A percentile compares a stretch with the other conserved stretches of the same genome.
These are phyloP conservation scores for Hericium rajendrae DNA, from an alignment of 768 basidiomycete species.

Conservation along the genomic window DNA sequence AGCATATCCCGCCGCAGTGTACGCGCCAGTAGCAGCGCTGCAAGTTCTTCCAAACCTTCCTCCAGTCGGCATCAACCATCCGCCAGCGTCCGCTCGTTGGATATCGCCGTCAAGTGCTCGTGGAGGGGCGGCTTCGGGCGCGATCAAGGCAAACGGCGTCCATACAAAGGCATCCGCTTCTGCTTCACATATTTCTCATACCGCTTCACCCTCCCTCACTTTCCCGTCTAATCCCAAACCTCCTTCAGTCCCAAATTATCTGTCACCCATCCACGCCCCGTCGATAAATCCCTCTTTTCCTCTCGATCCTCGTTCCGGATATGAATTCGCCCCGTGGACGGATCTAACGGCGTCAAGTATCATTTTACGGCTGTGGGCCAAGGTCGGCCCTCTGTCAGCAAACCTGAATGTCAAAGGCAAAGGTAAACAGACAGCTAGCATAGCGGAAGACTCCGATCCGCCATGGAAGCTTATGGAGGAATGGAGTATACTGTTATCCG, in stretches of 20 bases:
- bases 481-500: constrained; percentile 54
- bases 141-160: background rate
- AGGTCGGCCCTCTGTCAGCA: constrained; percentile 2
- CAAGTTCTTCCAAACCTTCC: background rate
- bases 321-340: constrained; percentile 45
- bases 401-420: constrained; percentile 6
- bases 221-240: constrained; percentile 3
- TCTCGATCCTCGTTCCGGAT: constrained; percentile 40
- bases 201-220: background rate
- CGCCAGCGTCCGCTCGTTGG: background rate
- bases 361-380: constrained; percentile 53
- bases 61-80: background rate
- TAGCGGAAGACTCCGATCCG: constrained; percentile 14
- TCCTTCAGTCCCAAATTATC: constrained; percentile 45
- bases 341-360: constrained; percentile 44
- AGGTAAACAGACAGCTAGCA: constrained; percentile 9
- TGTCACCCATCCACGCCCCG: constrained; percentile 71
- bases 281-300: constrained; percentile 77
- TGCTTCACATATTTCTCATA: background rate
- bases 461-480: constrained; percentile 59
- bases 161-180: background rate
- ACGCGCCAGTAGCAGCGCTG: background rate
- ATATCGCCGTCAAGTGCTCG: background rate
- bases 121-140: background rate
- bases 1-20: background rate